phyloP scores from a whole-genome alignment of 129 eudicot genomes.

The Gnaphalium uliginosum region DNA sequence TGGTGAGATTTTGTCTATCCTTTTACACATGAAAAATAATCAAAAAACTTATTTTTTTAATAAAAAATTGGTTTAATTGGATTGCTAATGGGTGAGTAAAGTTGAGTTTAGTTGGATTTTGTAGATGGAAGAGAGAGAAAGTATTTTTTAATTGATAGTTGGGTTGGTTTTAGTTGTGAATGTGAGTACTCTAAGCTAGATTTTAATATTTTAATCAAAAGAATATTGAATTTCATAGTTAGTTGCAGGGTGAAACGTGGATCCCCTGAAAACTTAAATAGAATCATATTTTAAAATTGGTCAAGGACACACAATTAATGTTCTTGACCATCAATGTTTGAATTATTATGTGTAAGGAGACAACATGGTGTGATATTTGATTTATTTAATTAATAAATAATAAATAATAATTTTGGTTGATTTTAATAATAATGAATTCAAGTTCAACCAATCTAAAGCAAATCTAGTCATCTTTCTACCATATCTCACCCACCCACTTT shows the following conservation, averaged over 20 bases:
- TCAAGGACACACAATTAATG: conserved; percentile 24
- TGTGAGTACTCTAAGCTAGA: too few relatives aligned
- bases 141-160: too few relatives aligned
- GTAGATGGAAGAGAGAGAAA: too few relatives aligned
- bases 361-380: conserved; percentile 18
- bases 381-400: conserved; percentile 19
- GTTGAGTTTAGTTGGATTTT: too few relatives aligned
- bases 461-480: conserved; percentile 16
- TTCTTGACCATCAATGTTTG: conserved; percentile 12
- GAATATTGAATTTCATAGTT: neutral
- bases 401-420: neutral
- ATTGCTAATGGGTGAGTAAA: too few relatives aligned
- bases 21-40: too few relatives aligned
- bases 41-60: too few relatives aligned
- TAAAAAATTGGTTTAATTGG: too few relatives aligned
- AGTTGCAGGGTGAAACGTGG: neutral
- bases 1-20: too few relatives aligned
- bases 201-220: too few relatives aligned
- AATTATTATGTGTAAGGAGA: conserved; percentile 21
- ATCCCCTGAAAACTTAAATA: neutral
- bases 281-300: neutral
- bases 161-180: too few relatives aligned
- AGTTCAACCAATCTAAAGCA: conserved; percentile 17
- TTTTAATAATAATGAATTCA: conserved; percentile 1
- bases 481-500: conserved; percentile 22